Evolutionary conservation across 257 asterid genomes (phyloP).

Genomic region (Ajuga chamaepitys): DNA sequence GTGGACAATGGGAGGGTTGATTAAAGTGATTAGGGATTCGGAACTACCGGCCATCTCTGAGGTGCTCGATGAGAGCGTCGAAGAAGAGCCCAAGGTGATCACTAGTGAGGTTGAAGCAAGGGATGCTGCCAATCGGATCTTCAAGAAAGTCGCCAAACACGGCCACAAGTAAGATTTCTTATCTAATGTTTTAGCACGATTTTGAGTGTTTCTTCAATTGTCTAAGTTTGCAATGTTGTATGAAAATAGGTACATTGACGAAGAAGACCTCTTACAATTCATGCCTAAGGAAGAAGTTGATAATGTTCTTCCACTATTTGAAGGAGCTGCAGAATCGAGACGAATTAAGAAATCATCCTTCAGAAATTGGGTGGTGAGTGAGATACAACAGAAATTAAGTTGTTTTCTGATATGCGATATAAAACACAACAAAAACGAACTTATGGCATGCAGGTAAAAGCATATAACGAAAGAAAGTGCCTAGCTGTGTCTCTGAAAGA

Average conservation of each 20-base stretch:
- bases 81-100: constrained; percentile 42
- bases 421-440: too few relatives aligned
- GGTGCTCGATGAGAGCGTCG: constrained; percentile 42
- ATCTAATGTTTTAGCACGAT: background rate
- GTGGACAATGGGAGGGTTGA: constrained; percentile 73
- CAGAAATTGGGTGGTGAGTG: constrained; percentile 68
- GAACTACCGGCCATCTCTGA: constrained; percentile 46
- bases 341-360: constrained; percentile 57
- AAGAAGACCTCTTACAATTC: constrained; percentile 51
- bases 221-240: background rate
- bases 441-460: constrained; percentile 28
- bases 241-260: constrained; percentile 53
- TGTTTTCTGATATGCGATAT: too few relatives aligned
- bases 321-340: constrained; percentile 54
- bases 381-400: too few relatives aligned
- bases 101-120: constrained; percentile 62
- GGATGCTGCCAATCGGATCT: constrained; percentile 45
- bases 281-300: constrained; percentile 67
- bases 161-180: constrained; percentile 41
- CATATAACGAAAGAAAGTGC: constrained; percentile 48
- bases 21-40: constrained; percentile 45
- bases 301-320: constrained; percentile 49
- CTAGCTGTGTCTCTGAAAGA: constrained; percentile 49
- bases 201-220: background rate
- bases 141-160: constrained; percentile 57